Conservation (phyloP, 208 protist species). For the Tritrichomonas musculus region DNA sequence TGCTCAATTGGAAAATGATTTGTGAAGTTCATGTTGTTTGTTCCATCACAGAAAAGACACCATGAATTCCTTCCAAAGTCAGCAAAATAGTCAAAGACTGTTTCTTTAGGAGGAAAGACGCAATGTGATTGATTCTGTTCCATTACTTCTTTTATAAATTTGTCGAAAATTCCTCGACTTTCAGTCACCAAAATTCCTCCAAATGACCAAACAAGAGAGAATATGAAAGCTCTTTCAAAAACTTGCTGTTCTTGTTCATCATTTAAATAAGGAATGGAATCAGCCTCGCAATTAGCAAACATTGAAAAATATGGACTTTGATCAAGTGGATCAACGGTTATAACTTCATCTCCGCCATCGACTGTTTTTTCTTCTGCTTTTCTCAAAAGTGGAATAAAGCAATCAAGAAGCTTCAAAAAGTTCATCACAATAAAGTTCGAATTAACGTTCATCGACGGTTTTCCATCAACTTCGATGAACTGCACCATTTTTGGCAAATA, state of each 20-base stretch:
- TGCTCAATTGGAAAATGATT: background rate
- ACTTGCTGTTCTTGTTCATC: conserved; percentile 65
- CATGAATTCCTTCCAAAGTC: conserved; percentile 40
- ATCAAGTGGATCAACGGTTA: background rate
- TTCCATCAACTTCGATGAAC: conserved; percentile 29
- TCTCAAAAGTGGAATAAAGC: background rate
- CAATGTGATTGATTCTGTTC: conserved; percentile 73
- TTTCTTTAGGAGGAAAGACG: background rate
- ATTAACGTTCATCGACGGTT: background rate
- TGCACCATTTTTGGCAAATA: background rate
- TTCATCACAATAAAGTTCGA: background rate
- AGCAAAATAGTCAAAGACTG: conserved; percentile 33
- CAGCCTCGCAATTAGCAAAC: background rate
- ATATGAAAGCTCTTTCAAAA: conserved; percentile 52
- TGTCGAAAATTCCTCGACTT: conserved; percentile 71
- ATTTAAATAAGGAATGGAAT: background rate
- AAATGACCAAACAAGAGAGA: conserved; percentile 85
- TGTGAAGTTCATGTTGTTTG: background rate
- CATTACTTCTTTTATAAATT: conserved; percentile 56
- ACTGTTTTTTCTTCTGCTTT: background rate
- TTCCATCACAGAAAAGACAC: background rate
- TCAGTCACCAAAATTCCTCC: conserved; percentile 76
- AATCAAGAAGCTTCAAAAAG: background rate
- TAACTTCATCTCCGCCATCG: background rate
- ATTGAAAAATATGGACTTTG: background rate